A percentile compares a stretch with the other conserved stretches of the same genome.
Conservation (phyloP, 1,284 basidiomycete species). For the Puccinia novopanici region DNA sequence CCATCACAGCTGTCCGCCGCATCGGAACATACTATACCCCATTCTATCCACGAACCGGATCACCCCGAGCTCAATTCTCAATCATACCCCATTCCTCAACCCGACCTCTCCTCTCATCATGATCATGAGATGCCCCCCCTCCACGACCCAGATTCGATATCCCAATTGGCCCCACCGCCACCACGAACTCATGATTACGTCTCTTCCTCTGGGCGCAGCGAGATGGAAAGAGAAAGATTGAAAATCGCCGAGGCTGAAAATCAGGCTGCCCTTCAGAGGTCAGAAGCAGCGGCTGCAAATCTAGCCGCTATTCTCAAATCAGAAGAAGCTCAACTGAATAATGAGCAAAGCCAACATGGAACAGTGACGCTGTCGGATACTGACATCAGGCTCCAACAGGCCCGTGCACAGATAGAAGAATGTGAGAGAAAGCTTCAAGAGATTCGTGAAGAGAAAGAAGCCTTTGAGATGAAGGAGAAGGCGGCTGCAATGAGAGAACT, state of each 20-base stretch:
- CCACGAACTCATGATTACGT: not conserved
- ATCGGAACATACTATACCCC: not conserved
- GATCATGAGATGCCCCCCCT: slow-evolving; percentile 4
- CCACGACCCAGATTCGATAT: not conserved
- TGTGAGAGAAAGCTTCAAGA: not conserved
- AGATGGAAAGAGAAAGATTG: not conserved
- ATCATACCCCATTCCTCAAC: not conserved
- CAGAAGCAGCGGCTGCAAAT: not conserved
- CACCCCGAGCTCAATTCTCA: not conserved
- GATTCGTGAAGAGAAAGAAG: slow-evolving; percentile 35
- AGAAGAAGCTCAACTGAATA: not conserved
- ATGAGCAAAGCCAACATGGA: not conserved
- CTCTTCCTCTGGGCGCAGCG: not conserved
- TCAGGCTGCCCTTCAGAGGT: not conserved
- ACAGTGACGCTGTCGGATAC: not conserved
- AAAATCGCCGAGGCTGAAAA: slow-evolving; percentile 4
- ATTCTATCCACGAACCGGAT: not conserved
- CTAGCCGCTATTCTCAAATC: not conserved
- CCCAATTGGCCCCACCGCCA: not conserved
- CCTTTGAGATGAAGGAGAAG: slow-evolving; percentile 15
- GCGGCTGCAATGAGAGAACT: slow-evolving; percentile 3
- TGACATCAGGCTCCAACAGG: slow-evolving; percentile 11
- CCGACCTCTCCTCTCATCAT: not conserved
- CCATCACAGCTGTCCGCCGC: not conserved
- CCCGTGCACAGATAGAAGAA: slow-evolving; percentile 25